Conservation (phyloP, 257 asterid genomes). For the Solanum sparsipilum region DNA sequence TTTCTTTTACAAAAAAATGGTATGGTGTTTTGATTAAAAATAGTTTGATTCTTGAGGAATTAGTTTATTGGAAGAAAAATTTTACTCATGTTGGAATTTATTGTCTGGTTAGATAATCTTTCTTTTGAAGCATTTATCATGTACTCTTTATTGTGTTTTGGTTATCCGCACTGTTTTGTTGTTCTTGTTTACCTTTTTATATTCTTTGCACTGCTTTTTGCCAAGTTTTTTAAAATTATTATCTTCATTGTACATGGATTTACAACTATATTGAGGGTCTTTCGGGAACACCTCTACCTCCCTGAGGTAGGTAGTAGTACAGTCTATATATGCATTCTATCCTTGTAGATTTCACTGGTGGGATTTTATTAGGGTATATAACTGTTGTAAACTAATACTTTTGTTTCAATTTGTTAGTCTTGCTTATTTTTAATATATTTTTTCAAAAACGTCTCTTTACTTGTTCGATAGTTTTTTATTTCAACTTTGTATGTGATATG, state of each 20-base stretch:
- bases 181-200: no score
- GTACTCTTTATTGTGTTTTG: not conserved
- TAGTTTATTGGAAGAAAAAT: not conserved
- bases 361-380: not conserved
- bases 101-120: not conserved
- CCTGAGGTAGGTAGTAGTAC: not conserved
- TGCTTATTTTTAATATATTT: not conserved
- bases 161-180: not conserved
- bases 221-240: not conserved
- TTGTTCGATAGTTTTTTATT: no score
- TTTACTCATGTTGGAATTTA: not conserved
- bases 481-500: not conserved
- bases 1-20: not conserved
- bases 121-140: not conserved
- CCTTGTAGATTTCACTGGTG: not conserved
- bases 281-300: not conserved
- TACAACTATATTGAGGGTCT: not conserved
- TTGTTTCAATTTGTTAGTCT: not conserved
- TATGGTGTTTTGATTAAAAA: not conserved
- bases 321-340: not conserved
- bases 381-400: not conserved
- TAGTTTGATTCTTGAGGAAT: not conserved
- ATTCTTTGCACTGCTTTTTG: not conserved
- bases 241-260: not conserved
- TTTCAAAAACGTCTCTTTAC: not conserved